Evolutionary conservation across 192 early-diverging fungal genomes (phyloP).

Genomic region (Linnemannia hyalina): DNA sequence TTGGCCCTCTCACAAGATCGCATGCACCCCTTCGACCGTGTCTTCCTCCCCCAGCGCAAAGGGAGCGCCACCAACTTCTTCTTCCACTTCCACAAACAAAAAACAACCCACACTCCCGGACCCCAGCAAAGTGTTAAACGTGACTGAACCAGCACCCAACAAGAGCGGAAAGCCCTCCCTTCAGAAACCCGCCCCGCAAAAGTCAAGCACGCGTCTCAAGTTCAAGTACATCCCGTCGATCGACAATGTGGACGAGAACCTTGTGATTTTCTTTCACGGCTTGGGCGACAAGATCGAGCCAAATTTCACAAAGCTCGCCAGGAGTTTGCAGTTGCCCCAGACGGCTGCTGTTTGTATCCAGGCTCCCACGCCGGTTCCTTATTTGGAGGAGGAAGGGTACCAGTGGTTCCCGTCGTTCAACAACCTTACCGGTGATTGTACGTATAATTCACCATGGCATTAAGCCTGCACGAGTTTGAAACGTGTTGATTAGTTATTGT

Average conservation of each 20-base stretch:
- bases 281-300: constrained; percentile 76
- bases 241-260: constrained; percentile 71
- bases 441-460: constrained; percentile 14
- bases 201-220: constrained; percentile 30
- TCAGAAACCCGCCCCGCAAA: constrained; percentile 19
- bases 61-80: neutral
- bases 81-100: neutral
- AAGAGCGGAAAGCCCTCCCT: neutral
- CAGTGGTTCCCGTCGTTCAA: constrained; percentile 80
- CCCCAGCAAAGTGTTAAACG: constrained; percentile 26
- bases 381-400: constrained; percentile 66
- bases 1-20: constrained; percentile 49
- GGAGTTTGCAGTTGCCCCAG: constrained; percentile 74
- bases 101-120: constrained; percentile 22
- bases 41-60: neutral
- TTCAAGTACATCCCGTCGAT: constrained; percentile 63
- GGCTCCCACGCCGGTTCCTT: constrained; percentile 73
- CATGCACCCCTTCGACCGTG: constrained; percentile 31
- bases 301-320: constrained; percentile 69
- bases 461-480: neutral
- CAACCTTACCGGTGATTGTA: constrained; percentile 64
- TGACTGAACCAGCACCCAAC: neutral
- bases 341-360: constrained; percentile 73
- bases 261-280: constrained; percentile 82
- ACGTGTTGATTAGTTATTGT: neutral